These are phyloP conservation scores for Sphagnum magellanicum DNA, from an alignment of 228 moss, liverwort and hornwort genomes.

Conservation along the genomic window DNA sequence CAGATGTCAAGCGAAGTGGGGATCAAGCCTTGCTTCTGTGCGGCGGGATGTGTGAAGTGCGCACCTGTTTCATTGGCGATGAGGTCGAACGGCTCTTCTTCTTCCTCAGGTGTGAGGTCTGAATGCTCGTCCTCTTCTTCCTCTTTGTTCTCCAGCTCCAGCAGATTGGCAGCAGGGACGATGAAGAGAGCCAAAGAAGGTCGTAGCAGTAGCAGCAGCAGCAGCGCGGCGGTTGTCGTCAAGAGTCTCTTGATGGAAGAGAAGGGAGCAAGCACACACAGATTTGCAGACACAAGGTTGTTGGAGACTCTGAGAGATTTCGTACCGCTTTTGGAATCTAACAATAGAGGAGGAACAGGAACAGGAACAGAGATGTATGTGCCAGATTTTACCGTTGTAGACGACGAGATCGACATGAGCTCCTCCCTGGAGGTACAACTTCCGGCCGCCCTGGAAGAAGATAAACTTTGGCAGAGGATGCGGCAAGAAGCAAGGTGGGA, in stretches of 20 bases:
- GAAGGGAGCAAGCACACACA: constrained; percentile 27
- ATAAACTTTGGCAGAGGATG: constrained; percentile 44
- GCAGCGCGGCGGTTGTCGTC: too few relatives aligned
- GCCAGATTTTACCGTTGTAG: constrained; percentile 7
- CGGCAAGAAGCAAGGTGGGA: constrained; percentile 52
- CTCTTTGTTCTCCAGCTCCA: constrained; percentile 12
- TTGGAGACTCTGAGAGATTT: constrained; percentile 32
- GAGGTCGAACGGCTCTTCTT: constrained; percentile 32
- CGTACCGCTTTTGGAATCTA: constrained; percentile 31
- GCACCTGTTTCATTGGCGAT: constrained; percentile 44
- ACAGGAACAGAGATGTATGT: constrained; percentile 10
- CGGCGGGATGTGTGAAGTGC: constrained; percentile 42
- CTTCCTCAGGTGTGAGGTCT: constrained; percentile 22
- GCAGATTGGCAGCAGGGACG: constrained; percentile 4
- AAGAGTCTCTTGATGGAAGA: constrained; percentile 37
- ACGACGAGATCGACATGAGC: constrained; percentile 9
- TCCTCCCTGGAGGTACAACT: constrained; percentile 14
- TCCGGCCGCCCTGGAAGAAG: constrained; percentile 26
- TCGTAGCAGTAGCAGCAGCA: too few relatives aligned
- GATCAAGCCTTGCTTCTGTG: constrained; percentile 24
- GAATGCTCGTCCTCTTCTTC: constrained; percentile 45
- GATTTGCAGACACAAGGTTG: constrained; percentile 17
- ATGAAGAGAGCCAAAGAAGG: too few relatives aligned
- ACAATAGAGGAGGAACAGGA: constrained; percentile 2
- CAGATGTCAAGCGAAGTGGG: constrained; percentile 3